Evolutionary conservation across 495 filamentous ascomycete species (phyloP), one percentile per base, ranked within the genome.

Genomic region (Aspergillus sclerotioniger): DNA sequence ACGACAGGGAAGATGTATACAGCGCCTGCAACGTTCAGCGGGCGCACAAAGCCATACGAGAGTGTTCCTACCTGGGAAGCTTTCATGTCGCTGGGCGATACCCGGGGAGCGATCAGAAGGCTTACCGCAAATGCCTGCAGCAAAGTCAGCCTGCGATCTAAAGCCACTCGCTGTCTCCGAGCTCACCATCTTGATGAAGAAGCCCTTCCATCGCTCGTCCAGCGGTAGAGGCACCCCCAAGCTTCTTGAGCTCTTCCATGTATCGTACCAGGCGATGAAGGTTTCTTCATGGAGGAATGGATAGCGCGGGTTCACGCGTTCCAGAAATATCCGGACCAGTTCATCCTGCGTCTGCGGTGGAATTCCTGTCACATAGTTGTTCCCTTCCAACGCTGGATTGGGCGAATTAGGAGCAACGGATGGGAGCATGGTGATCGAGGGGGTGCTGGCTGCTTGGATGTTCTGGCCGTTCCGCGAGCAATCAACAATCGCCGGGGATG

Each of bases 221-320:
- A 8, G 46, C 3, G 51, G 31, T 8, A 35, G 17, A 3, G 44
- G 17, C 8, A 32, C 45, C 8, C 32, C 31, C 47, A 12, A 6
- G 0, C 13, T 8, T 3, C 31, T 28, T 0, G 47, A 32, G 20
- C 25, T 7, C 16, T 62, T 64, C 64, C 64, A 67, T 9, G 62
- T 53, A 19, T 33, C 32, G 44, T 64, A 67, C 64, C 64, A 67
- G n/a, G 21, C 50, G 8, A 55, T 9, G 16, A 64, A 67, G 9
- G 54, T 62, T 6, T 60, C 53, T 3, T 43, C 56, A 49, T 64
- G 62, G 16, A 67, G 59, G 21, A 64, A 67, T 2, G 64, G 64
- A 50, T 67, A 64, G 35, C 64, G 59, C 9, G 62, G 64, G 16
- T 67, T 67, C 9, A 67, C 64, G 28, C 62, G 31, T 49, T 67